These are phyloP conservation scores for Lanmaoa rubissima DNA, from an alignment of 768 basidiomycete species.

Conservation along the genomic window DNA sequence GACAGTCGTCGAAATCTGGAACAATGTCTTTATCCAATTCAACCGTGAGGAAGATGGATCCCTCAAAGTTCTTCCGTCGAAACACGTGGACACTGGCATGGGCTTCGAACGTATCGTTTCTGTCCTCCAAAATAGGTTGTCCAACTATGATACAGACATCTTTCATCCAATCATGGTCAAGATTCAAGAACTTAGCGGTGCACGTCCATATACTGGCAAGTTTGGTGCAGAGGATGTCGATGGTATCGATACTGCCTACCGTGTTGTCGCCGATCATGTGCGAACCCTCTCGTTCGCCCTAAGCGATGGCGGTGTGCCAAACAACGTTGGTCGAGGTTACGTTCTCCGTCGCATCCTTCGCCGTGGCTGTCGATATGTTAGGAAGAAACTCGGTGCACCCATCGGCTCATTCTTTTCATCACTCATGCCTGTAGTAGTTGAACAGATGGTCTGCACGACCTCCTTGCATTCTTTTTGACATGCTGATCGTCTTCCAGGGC, in stretches of 20 bases:
- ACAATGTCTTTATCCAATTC: constrained; percentile 99
- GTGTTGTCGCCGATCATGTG: constrained; percentile 95
- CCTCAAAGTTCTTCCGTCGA: constrained; percentile 77
- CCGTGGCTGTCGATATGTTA: constrained; percentile 91
- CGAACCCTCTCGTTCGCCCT: constrained; percentile 94
- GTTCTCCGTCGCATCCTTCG: constrained; percentile 93
- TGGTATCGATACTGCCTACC: constrained; percentile 96
- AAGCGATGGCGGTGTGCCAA: constrained; percentile 94
- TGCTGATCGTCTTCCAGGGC: constrained; percentile 49
- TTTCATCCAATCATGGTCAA: constrained; percentile 86
- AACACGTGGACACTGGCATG: constrained; percentile 99
- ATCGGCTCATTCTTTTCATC: constrained; percentile 96
- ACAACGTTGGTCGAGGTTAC: constrained; percentile 95
- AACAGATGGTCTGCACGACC: constrained; percentile 68
- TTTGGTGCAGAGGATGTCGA: constrained; percentile 95
- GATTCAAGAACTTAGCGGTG: constrained; percentile 87
- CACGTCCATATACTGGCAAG: constrained; percentile 82
- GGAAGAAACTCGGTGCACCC: constrained; percentile 89
- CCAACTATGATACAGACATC: constrained; percentile 98
- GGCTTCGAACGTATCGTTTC: constrained; percentile 98
- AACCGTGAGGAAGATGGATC: constrained; percentile 91
- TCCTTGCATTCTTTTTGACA: background rate
- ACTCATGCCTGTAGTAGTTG: constrained; percentile 83
- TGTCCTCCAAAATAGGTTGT: constrained; percentile 83
- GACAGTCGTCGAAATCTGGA: constrained; percentile 98